Conservation (phyloP, 441 rosid species). For the Caryocar brasiliense region DNA sequence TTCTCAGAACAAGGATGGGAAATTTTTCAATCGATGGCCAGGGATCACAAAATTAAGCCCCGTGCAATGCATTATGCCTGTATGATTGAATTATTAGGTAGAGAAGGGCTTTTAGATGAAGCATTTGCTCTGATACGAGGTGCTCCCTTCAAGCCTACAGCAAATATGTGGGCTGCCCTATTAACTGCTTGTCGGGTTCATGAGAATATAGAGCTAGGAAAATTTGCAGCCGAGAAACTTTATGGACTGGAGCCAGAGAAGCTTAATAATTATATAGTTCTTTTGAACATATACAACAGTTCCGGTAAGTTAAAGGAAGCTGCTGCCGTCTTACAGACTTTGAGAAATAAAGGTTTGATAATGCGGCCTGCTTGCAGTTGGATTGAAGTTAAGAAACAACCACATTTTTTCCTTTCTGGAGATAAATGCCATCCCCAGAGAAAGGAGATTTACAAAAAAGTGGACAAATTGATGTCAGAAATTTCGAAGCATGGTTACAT, state of each 20-base stretch:
- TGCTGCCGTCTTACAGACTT: conserved; percentile 49
- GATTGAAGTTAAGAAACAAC: conserved; percentile 55
- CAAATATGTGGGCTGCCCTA: conserved; percentile 90
- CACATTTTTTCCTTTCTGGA: conserved; percentile 55
- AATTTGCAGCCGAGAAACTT: conserved; percentile 67
- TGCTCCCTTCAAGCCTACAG: conserved; percentile 61
- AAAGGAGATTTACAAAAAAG: conserved; percentile 51
- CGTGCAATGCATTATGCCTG: conserved; percentile 85
- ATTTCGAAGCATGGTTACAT: conserved; percentile 45
- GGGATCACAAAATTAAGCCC: conserved; percentile 58
- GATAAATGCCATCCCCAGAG: conserved; percentile 47
- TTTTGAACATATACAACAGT: conserved; percentile 65
- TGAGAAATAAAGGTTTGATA: conserved; percentile 64
- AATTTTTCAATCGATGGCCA: conserved; percentile 58
- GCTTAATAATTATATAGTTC: conserved; percentile 65
- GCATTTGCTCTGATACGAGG: conserved; percentile 62
- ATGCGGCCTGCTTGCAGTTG: conserved; percentile 75
- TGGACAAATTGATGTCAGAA: conserved; percentile 57
- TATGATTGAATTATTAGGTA: conserved; percentile 74
- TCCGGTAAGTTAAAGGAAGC: conserved; percentile 67
- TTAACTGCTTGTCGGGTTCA: conserved; percentile 73
- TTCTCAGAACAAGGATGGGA: conserved; percentile 70
- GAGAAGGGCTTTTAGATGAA: conserved; percentile 75
- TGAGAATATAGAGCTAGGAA: conserved; percentile 70
- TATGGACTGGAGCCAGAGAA: conserved; percentile 80